Conservation (phyloP, 345 rosid species). For the Salix suchowensis region DNA sequence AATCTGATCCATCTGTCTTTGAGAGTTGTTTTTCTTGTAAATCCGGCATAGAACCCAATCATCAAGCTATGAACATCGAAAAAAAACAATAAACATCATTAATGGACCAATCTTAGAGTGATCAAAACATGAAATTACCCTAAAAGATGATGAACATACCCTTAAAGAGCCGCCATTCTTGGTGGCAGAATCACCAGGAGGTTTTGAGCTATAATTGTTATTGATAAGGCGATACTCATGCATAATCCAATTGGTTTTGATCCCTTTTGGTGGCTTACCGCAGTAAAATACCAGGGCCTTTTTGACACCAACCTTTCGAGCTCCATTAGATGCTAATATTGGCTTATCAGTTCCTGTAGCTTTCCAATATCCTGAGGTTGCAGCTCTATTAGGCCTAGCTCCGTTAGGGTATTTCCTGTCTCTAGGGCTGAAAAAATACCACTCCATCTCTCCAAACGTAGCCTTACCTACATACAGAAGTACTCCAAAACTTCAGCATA, state of each 20-base stretch:
- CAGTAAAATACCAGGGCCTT: conserved; percentile 88
- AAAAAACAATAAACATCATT: not conserved
- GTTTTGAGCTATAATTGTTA: conserved; percentile 24
- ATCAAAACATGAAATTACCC: not conserved
- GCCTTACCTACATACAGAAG: conserved; percentile 52
- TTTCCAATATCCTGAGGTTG: conserved; percentile 98
- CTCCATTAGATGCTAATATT: conserved; percentile 55
- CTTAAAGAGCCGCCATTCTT: conserved; percentile 52
- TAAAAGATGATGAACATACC: conserved; percentile 27
- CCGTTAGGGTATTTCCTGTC: conserved; percentile 97
- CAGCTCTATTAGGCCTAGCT: conserved; percentile 91
- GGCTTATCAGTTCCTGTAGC: conserved; percentile 99
- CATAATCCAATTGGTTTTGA: conserved; percentile 98
- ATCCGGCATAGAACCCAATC: conserved; percentile 79
- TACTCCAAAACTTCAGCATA: not conserved
- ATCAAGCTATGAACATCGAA: conserved; percentile 39
- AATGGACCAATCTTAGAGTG: not conserved
- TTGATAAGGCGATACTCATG: conserved; percentile 82
- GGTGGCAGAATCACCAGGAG: conserved; percentile 28
- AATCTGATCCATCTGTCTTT: conserved; percentile 45
- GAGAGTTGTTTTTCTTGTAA: conserved; percentile 56
- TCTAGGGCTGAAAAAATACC: conserved; percentile 95
- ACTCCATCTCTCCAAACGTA: conserved; percentile 88
- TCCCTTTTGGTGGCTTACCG: conserved; percentile 98
- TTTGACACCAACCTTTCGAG: conserved; percentile 78